Percentiles rank a stretch among this genome's conserved stretches.
phyloP scores from a whole-genome alignment of 192 early-diverging fungal genomes.

The Coemansia sp. region DNA sequence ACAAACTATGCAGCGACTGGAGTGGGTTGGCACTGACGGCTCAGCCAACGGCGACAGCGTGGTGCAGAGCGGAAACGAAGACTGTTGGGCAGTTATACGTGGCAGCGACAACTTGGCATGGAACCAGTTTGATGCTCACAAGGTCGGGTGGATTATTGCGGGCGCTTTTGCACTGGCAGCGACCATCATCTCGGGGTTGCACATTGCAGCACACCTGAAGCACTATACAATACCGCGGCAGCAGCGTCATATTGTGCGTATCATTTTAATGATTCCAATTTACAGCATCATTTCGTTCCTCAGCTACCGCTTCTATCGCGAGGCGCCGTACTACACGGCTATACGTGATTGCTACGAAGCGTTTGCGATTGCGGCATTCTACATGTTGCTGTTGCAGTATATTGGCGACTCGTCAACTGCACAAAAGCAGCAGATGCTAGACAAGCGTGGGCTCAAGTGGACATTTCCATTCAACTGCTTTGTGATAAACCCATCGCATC shows the following conservation, averaged over 20 bases:
- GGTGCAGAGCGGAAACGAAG: constrained; percentile 31
- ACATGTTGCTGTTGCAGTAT: constrained; percentile 65
- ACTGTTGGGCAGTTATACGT: constrained; percentile 48
- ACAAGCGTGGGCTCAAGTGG: constrained; percentile 52
- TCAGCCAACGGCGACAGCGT: constrained; percentile 11
- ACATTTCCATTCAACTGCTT: constrained; percentile 64
- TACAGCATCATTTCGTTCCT: constrained; percentile 68
- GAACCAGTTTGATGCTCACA: constrained; percentile 54
- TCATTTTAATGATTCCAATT: constrained; percentile 70
- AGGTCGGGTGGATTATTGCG: constrained; percentile 60
- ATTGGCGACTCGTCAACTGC: constrained; percentile 55
- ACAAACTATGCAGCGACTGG: constrained; percentile 19
- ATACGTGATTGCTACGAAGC: constrained; percentile 75
- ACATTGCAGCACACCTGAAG: constrained; percentile 55
- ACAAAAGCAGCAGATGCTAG: constrained; percentile 49
- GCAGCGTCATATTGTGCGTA: constrained; percentile 76
- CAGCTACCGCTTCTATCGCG: constrained; percentile 67
- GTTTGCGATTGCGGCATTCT: constrained; percentile 71
- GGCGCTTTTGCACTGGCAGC: constrained; percentile 56
- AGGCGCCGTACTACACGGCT: constrained; percentile 65
- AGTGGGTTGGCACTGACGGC: constrained; percentile 36
- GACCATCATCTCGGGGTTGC: constrained; percentile 51
- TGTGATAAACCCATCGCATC: constrained; percentile 56
- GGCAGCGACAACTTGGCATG: constrained; percentile 46
- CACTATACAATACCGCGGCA: constrained; percentile 63